Evolutionary conservation across 2,329 filamentous ascomycete genomes (phyloP).

Genomic region (Didymella keratinophila): DNA sequence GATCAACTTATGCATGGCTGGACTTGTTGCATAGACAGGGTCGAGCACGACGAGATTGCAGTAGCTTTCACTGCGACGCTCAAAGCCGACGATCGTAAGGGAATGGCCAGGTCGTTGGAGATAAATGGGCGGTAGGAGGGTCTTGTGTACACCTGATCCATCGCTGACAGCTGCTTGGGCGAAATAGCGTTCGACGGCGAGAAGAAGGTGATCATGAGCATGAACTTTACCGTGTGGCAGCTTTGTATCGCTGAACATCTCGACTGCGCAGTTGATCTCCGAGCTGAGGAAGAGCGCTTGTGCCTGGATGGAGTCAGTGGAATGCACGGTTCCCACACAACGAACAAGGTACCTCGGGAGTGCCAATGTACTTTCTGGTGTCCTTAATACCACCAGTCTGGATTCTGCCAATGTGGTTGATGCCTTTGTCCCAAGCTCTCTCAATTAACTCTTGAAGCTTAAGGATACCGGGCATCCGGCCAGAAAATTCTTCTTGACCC

Average conservation of each 20-base stretch:
- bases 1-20: slow-evolving; percentile 67
- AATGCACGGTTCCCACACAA: not conserved
- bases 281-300: slow-evolving; percentile 78
- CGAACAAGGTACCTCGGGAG: slow-evolving; percentile 71
- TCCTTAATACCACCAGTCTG: slow-evolving; percentile 87
- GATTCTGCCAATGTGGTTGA: slow-evolving; percentile 74
- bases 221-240: slow-evolving; percentile 57
- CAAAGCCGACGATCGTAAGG: slow-evolving; percentile 86
- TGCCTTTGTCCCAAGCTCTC: slow-evolving; percentile 83
- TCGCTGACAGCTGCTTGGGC: slow-evolving; percentile 59
- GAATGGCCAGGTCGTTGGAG: slow-evolving; percentile 92
- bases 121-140: slow-evolving; percentile 82
- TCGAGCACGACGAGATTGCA: slow-evolving; percentile 85
- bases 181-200: slow-evolving; percentile 79
- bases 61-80: slow-evolving; percentile 70
- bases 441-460: slow-evolving; percentile 88
- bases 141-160: slow-evolving; percentile 69
- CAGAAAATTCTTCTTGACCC: slow-evolving; percentile 68
- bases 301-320: slow-evolving; percentile 62
- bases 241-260: slow-evolving; percentile 59
- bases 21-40: slow-evolving; percentile 77
- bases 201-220: slow-evolving; percentile 65
- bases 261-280: slow-evolving; percentile 62
- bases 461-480: slow-evolving; percentile 75
- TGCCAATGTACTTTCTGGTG: slow-evolving; percentile 96